phyloP scores from a whole-genome alignment of 768 basidiomycete genomes.

The Paxillus involutus region DNA sequence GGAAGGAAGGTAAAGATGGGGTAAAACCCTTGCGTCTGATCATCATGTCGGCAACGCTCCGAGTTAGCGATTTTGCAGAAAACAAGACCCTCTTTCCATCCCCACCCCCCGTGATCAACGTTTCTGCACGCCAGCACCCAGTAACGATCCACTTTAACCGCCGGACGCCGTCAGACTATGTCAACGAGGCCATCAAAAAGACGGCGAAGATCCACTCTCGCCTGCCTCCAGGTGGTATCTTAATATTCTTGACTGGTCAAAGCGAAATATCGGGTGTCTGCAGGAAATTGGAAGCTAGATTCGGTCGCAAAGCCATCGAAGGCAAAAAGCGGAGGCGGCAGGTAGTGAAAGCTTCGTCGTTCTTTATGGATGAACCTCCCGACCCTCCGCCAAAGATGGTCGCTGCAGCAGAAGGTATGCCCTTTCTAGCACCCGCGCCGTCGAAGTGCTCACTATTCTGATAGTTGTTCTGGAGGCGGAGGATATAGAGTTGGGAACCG shows the following conservation, averaged over 20 bases:
- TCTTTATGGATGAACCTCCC: constrained; percentile 27
- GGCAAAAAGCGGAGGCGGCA: constrained; percentile 43
- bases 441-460: constrained; percentile 1
- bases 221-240: constrained; percentile 88
- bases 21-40: constrained; percentile 88
- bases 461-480: constrained; percentile 78
- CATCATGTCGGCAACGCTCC: constrained; percentile 98
- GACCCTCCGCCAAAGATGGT: constrained; percentile 10
- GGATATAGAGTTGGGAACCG: constrained; percentile 68
- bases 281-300: constrained; percentile 75
- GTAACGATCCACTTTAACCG: constrained; percentile 94
- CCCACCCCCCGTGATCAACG: constrained; percentile 89
- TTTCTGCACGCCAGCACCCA: constrained; percentile 89
- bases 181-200: constrained; percentile 88
- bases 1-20: constrained; percentile 73
- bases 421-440: background rate
- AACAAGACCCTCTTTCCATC: constrained; percentile 78
- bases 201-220: constrained; percentile 89
- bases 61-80: constrained; percentile 88
- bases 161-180: constrained; percentile 82
- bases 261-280: constrained; percentile 91
- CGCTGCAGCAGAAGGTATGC: constrained; percentile 20
- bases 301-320: constrained; percentile 63
- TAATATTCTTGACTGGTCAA: constrained; percentile 95
- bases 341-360: constrained; percentile 22